Base-by-base conservation (phyloP, 2,329 filamentous ascomycete species). In the Raffaelea ambrosiae region DNA sequence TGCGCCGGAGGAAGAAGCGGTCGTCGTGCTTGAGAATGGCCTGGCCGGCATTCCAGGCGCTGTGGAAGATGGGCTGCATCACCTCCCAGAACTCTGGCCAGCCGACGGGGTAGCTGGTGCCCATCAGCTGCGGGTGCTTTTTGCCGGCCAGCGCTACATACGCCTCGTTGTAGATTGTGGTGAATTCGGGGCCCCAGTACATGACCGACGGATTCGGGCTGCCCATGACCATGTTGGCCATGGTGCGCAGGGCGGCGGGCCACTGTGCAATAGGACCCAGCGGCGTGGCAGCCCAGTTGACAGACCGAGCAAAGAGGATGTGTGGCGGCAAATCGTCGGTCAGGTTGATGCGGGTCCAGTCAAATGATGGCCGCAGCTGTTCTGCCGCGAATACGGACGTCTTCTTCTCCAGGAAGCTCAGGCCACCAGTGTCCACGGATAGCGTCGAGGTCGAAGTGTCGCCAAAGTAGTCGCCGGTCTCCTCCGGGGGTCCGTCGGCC, bases 1-100 rank as follows among this genome's bases (percentile, higher is more conserved):
- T 77, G 8, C 87, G 77, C 42, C 75, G 71, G 29, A 93, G 74
- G 57, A 89, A 88, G 1, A 91, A 69, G 48, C 79, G 80, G 53
- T 91, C 85, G 56, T 93, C 87, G 54, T 90, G 82, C 62, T 89
- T 91, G 84, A 90, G 87, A 0, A 83, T 88, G 1, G 86, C 84
- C 65, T 89, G 82, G 0, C 86, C 88, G 4, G 81, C 84, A 36
- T 76, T 64, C 62, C 75, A 77, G 0, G 86, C 87, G 51, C 71
- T 79, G 18, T 74, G 69, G 53, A 93, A 86, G 0, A 86, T 74
- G 2, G 80, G 80, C 53, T 81, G 74, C 11, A 91, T 73, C 5
- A 82, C 77, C 20, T 79, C 68, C 84, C 85, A 90, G 5, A 91
- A 84, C 59, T 91, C 86, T 0, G 71, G 53, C 85, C 86, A 90